Evolutionary conservation across 164 flowering plant species (phyloP), one percentile per base, ranked within the genome.

Genomic region (Vitis labrusca): DNA sequence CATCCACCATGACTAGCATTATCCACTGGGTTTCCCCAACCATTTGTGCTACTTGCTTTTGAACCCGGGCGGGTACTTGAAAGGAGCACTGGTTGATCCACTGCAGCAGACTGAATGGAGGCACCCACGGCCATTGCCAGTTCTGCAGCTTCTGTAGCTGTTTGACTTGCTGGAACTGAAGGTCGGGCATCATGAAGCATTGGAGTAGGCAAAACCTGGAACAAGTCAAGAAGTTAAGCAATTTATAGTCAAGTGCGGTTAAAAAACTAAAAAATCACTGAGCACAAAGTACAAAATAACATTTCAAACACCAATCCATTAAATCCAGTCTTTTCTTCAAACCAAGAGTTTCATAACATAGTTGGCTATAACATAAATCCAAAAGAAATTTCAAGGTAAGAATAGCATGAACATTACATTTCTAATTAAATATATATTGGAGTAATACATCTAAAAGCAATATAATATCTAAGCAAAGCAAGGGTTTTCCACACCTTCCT

Each of bases 111-210:
- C 49, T 69, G 60, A 23, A 69, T 61, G 14, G 72, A 69, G 16
- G 66, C 72, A 61, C 59, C 9, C 15, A 70, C 50, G 12, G 61
- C 72, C 72, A 62, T 70, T 11, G 72, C 72, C 13, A 70, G 12
- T 61, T 70, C 66, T 15, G 37, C 47, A 16, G 64, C 72, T 52
- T 69, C 72, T 10, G 51, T 16, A 44, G 8, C 60, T 10, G 49
- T 54, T 70, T 70, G 66, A 51, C 51, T 61, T 53, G 60, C 48
- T 44, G 37, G 19, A 30, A 48, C 72, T 29, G 72, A 70, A 3
- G 65, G 17, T 19, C n/a, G 19, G 8, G 32, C 19, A 37, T 14
- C 44, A 17, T 47, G 66, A 52, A 30, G 44, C 10, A 52, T 59
- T 1, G 10, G 3, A 5, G 72, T 44, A 32, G 60, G 17, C 19